Conservation (phyloP, 1,284 basidiomycete species). For the Xerocomus nothofagi region DNA sequence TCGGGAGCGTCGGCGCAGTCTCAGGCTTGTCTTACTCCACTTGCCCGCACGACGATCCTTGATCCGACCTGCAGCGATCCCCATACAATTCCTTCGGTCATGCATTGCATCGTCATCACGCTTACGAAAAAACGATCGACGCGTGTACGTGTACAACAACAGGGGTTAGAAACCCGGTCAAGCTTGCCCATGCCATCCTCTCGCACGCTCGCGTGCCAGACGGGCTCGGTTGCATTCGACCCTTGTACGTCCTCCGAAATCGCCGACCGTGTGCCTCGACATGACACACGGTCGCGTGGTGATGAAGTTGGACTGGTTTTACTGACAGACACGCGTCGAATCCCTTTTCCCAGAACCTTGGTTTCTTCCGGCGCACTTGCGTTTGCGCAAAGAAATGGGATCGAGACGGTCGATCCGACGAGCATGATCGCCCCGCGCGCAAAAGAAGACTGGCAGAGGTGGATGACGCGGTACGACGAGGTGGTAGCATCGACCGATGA, state of each 20-base stretch:
- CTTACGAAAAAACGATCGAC: too few species aligned
- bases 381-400: conserved; percentile 42
- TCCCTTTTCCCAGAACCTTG: conserved; percentile 40
- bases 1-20: conserved; percentile 71
- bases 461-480: conserved; percentile 47
- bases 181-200: conserved; percentile 54
- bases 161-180: conserved; percentile 71
- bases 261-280: neutral
- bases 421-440: conserved; percentile 52
- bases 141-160: neutral
- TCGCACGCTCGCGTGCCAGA: conserved; percentile 50
- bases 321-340: neutral
- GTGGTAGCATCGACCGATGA: neutral
- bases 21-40: conserved; percentile 45
- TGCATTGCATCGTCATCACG: neutral
- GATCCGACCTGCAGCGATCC: conserved; percentile 10
- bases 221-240: conserved; percentile 62
- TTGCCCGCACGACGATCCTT: neutral
- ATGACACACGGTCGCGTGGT: neutral
- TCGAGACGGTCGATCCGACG: conserved; percentile 41
- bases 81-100: too few species aligned
- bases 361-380: conserved; percentile 52
- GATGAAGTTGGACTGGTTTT: neutral
- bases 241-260: conserved; percentile 45
- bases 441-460: conserved; percentile 55